These are phyloP conservation scores for Lumnitzera racemosa DNA, from an alignment of 345 rosid species.

Conservation along the genomic window DNA sequence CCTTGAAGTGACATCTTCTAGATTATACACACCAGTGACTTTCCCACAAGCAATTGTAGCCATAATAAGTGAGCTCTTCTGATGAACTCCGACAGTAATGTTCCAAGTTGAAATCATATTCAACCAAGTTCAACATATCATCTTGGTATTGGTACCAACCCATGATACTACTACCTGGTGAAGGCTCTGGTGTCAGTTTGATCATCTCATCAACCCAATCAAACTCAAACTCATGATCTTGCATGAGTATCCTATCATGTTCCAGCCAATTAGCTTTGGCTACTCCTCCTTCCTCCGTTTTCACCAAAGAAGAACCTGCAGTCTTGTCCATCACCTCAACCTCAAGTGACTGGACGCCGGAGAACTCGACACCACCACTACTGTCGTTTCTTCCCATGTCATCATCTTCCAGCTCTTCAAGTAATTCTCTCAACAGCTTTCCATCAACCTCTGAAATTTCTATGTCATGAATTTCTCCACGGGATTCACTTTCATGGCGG, in stretches of 20 bases:
- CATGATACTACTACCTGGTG: conserved; percentile 3
- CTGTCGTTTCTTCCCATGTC: neutral
- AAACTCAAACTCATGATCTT: neutral
- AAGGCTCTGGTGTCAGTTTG: neutral
- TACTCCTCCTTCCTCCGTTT: no score
- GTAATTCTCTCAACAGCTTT: conserved; percentile 12
- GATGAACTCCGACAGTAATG: neutral
- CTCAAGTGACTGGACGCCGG: neutral
- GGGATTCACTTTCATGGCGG: neutral
- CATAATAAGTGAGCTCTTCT: conserved; percentile 5
- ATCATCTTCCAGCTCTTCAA: conserved; percentile 14
- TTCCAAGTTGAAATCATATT: conserved; percentile 6
- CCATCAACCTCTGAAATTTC: conserved; percentile 14
- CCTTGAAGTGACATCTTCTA: no score
- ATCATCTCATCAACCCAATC: conserved; percentile 10
- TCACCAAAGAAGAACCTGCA: no score
- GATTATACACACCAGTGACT: neutral
- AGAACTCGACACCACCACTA: neutral
- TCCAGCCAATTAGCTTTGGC: neutral
- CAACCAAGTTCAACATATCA: conserved; percentile 8
- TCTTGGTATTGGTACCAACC: conserved; percentile 13
- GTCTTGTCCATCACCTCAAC: no score
- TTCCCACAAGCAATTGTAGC: conserved; percentile 18
- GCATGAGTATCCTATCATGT: neutral
- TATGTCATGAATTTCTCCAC: conserved; percentile 2